Conservation (phyloP, 305 asterid genomes). For the Fraxinus dipetala region DNA sequence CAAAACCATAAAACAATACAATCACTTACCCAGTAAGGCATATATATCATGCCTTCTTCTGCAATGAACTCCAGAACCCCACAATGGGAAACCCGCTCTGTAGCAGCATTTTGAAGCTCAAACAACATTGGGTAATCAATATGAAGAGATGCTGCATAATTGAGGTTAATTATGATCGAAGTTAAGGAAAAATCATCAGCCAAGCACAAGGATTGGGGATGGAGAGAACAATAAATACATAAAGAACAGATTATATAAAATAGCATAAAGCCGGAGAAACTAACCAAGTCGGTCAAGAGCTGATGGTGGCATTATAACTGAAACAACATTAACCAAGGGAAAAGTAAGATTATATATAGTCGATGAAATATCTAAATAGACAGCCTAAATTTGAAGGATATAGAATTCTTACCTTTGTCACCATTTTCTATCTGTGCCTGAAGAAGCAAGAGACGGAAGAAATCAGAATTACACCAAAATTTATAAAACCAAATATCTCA, state of each 20-base stretch:
- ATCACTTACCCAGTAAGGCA: conserved; percentile 93
- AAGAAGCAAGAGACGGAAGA: conserved; percentile 23
- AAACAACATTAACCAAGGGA: conserved; percentile 12
- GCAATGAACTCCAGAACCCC: conserved; percentile 99
- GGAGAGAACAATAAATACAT: conserved; percentile 9
- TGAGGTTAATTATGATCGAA: conserved; percentile 14
- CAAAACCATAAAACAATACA: not conserved
- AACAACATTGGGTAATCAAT: conserved; percentile 97
- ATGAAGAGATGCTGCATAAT: conserved; percentile 76
- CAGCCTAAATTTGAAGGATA: not conserved
- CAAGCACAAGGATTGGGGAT: not conserved
- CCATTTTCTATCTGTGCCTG: conserved; percentile 98
- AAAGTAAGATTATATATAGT: conserved; percentile 19
- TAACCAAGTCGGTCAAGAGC: conserved; percentile 94
- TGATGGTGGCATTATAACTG: conserved; percentile 73
- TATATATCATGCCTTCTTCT: conserved; percentile 97
- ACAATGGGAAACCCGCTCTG: conserved; percentile 85
- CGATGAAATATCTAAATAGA: conserved; percentile 6
- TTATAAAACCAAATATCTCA: not conserved
- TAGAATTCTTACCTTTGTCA: conserved; percentile 61
- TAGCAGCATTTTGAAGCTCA: conserved; percentile 78
- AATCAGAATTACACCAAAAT: conserved; percentile 30
- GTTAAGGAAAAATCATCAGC: not conserved
- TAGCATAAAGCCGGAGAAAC: conserved; percentile 23
- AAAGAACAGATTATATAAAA: conserved; percentile 2